Evolutionary conservation across 2,329 filamentous ascomycete species (phyloP).

Genomic region (Monilinia polystroma): DNA sequence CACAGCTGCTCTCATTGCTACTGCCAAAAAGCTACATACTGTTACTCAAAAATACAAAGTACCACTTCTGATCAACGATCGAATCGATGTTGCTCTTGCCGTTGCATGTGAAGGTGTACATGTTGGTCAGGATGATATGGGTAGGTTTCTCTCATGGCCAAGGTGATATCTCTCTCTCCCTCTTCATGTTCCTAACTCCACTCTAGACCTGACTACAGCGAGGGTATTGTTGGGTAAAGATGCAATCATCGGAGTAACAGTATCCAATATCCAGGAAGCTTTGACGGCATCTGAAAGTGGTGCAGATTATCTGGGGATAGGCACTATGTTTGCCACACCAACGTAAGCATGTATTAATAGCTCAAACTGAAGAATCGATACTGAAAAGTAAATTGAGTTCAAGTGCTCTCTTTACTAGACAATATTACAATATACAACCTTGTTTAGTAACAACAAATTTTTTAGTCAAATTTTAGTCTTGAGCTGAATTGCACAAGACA

Average conservation of each 20-base stretch:
- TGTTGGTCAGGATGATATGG: slow-evolving; percentile 91
- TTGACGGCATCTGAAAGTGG: slow-evolving; percentile 67
- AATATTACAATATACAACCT: background rate
- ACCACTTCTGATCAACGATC: slow-evolving; percentile 89
- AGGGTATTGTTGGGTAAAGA: slow-evolving; percentile 69
- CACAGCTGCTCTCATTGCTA: slow-evolving; percentile 68
- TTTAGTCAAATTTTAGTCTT: background rate
- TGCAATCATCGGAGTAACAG: slow-evolving; percentile 86
- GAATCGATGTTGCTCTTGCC: slow-evolving; percentile 83
- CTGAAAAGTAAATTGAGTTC: background rate
- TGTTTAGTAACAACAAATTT: background rate
- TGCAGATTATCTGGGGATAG: slow-evolving; percentile 89
- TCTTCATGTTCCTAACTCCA: background rate
- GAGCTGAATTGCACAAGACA: background rate
- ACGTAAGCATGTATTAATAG: slow-evolving; percentile 52
- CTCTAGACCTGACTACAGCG: slow-evolving; percentile 59
- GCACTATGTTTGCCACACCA: slow-evolving; percentile 81
- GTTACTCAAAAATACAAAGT: slow-evolving; percentile 67
- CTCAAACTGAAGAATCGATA: background rate
- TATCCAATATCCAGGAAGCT: slow-evolving; percentile 73
- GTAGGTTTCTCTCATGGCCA: slow-evolving; percentile 46
- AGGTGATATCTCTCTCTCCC: slow-evolving; percentile 6
- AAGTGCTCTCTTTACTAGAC: background rate
- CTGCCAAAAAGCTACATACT: slow-evolving; percentile 67
- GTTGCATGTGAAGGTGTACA: slow-evolving; percentile 90